Evolutionary conservation across 2,329 filamentous ascomycete genomes (phyloP), one percentile per base, ranked within the genome.

Genomic region (Pseudocercospora crystallina): DNA sequence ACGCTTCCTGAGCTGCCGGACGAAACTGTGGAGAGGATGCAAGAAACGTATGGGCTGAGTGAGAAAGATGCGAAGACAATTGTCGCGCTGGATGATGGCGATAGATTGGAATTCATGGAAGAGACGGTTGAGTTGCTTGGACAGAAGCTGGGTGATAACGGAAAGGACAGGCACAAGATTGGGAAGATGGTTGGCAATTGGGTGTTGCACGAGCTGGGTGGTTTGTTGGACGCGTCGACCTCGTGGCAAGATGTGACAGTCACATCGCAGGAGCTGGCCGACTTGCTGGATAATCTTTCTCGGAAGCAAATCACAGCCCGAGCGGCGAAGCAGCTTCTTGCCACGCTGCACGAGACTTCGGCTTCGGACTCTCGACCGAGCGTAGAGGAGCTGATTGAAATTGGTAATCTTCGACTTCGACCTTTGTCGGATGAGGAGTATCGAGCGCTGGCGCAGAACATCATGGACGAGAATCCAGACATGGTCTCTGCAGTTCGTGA

Each of bases 1-100:
- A 86, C 79, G 0, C 72, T 96, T 52, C 88, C 89, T 4, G 76
- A 81, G 15, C 74, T 87, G 8, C 90, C 91, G 0, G 90, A 96
- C 59, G 51, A 57, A n/a, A 65, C 63, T 5, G 76, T 80, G 32
- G 75, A 95, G 2, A 78, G 83, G 1, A 60, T 73, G 1, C 70
- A 78, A 2, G 56, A 69, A 5, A 65, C 67, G n/a, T 90, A 89
- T 61, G 82, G 82, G 0, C 74, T 99, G 10, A 87, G 85, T 0
- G 68, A 82, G 7, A 94, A 94, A 66, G 94, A 99, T 64, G 91
- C 92, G 1, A 80, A 88, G 58, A 87, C 90, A 0, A 75, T 99
- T 31, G 78, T 91, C 40, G 79, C 82, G 7, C 75, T 95, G 1
- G 88, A 97, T 56, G 81, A 86, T 47, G 91, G 91, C 7, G 84